Conservation (phyloP, 2,329 filamentous ascomycete genomes). For the Ascochyta rabiei region DNA sequence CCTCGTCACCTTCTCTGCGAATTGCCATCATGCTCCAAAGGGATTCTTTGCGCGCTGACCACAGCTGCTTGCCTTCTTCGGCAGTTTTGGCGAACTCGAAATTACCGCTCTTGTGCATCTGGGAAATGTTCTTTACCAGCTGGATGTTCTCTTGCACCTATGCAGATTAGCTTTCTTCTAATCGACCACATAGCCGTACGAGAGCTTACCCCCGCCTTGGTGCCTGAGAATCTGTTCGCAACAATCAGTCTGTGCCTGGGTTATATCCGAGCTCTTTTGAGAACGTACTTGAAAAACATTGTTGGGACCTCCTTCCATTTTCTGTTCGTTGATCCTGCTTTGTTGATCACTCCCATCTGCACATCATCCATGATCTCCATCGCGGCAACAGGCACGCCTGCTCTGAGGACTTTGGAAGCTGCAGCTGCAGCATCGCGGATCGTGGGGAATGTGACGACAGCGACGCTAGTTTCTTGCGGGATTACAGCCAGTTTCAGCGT, state of each 20-base stretch:
- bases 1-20: conserved; percentile 60
- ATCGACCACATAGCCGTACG: conserved; percentile 15
- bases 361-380: conserved; percentile 91
- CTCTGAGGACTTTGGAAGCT: conserved; percentile 76
- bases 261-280: too few species aligned
- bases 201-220: conserved; percentile 63
- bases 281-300: conserved; percentile 75
- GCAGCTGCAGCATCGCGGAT: conserved; percentile 78
- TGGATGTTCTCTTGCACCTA: conserved; percentile 75
- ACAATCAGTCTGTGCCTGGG: conserved; percentile 28
- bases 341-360: conserved; percentile 83
- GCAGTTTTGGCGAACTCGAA: conserved; percentile 63
- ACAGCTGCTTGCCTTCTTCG: conserved; percentile 61
- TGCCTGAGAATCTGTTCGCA: conserved; percentile 68
- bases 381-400: conserved; percentile 73
- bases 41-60: conserved; percentile 66
- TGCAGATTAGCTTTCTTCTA: conserved; percentile 35
- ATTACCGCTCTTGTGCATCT: conserved; percentile 60
- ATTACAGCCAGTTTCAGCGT: conserved; percentile 80
- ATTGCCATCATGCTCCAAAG: conserved; percentile 67
- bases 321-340: conserved; percentile 71
- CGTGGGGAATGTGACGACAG: conserved; percentile 78
- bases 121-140: conserved; percentile 71
- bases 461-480: conserved; percentile 77
- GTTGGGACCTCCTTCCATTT: conserved; percentile 79